Evolutionary conservation across 192 early-diverging fungal genomes (phyloP).

Genomic region (Coemansia guatemalensis): DNA sequence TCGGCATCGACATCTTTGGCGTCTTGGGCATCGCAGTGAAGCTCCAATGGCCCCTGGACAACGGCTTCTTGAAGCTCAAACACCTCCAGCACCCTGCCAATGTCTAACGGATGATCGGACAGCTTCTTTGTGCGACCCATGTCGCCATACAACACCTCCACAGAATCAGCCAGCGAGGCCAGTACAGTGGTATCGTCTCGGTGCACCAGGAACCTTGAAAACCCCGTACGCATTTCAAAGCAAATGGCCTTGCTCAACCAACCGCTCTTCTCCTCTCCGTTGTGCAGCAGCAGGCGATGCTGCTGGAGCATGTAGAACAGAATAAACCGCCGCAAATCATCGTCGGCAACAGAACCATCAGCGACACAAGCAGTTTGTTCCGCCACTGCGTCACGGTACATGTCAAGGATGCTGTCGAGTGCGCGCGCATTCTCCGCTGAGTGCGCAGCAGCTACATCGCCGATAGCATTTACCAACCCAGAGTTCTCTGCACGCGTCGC

Average conservation of each 20-base stretch:
- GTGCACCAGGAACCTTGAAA: slow-evolving; percentile 28
- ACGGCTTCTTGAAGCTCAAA: slow-evolving; percentile 19
- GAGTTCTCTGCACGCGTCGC: slow-evolving; percentile 11
- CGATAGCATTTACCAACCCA: slow-evolving; percentile 27
- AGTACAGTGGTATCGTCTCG: slow-evolving; percentile 8
- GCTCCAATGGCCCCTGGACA: neutral
- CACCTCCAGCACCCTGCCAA: slow-evolving; percentile 27
- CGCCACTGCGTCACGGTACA: slow-evolving; percentile 23
- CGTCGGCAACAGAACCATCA: neutral
- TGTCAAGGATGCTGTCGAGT: slow-evolving; percentile 15
- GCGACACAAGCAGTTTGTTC: neutral
- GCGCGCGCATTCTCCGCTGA: slow-evolving; percentile 18
- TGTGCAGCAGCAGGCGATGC: neutral
- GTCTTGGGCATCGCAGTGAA: neutral
- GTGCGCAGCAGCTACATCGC: slow-evolving; percentile 16
- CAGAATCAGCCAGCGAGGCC: slow-evolving; percentile 23
- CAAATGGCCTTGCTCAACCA: slow-evolving; percentile 35
- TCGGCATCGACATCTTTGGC: neutral
- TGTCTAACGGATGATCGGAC: slow-evolving; percentile 32
- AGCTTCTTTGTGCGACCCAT: slow-evolving; percentile 16
- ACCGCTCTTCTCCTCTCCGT: neutral
- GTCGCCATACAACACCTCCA: slow-evolving; percentile 37
- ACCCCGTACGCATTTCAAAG: slow-evolving; percentile 45
- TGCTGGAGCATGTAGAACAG: slow-evolving; percentile 41
- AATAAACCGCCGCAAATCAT: slow-evolving; percentile 38